Percentiles rank a stretch among this genome's conserved stretches.
phyloP scores from a whole-genome alignment of 495 filamentous ascomycete genomes.

The Sphaerosporella brunnea region DNA sequence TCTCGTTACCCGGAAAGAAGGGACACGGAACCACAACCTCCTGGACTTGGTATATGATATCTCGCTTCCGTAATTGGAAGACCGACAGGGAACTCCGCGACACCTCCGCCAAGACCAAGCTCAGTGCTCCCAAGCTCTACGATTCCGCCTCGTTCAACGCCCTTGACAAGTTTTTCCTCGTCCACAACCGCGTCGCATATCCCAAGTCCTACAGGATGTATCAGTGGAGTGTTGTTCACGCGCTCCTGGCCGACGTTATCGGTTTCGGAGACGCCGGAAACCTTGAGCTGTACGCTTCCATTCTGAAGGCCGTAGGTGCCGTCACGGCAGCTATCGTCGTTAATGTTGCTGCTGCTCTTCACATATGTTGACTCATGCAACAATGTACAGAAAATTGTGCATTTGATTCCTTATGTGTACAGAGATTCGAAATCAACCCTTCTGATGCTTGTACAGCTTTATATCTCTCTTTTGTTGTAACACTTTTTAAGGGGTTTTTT shows the following conservation, averaged over 20 bases:
- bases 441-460: too few relatives aligned
- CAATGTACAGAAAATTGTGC: too few relatives aligned
- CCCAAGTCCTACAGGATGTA: constrained; percentile 5
- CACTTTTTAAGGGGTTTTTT: too few relatives aligned
- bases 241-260: constrained; percentile 18
- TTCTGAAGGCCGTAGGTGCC: constrained; percentile 10
- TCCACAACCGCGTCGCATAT: neutral
- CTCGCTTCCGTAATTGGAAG: constrained; percentile 16
- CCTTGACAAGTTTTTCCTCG: constrained; percentile 17
- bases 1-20: constrained; percentile 3
- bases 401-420: too few relatives aligned
- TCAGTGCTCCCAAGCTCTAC: constrained; percentile 7
- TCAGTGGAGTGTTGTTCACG: constrained; percentile 12
- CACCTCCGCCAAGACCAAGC: constrained; percentile 8
- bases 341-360: neutral
- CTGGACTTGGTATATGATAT: constrained; percentile 18
- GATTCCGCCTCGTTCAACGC: constrained; percentile 10
- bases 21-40: too few relatives aligned
- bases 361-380: neutral
- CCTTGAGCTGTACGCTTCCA: constrained; percentile 17
- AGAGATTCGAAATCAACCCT: too few relatives aligned
- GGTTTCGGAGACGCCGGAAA: constrained; percentile 23
- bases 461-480: too few relatives aligned
- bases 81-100: constrained; percentile 15
- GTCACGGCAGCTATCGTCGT: constrained; percentile 9